Evolutionary conservation across 2,329 filamentous ascomycete genomes (phyloP), one percentile per base, ranked within the genome.

Genomic region (Sporothrix schenckii): DNA sequence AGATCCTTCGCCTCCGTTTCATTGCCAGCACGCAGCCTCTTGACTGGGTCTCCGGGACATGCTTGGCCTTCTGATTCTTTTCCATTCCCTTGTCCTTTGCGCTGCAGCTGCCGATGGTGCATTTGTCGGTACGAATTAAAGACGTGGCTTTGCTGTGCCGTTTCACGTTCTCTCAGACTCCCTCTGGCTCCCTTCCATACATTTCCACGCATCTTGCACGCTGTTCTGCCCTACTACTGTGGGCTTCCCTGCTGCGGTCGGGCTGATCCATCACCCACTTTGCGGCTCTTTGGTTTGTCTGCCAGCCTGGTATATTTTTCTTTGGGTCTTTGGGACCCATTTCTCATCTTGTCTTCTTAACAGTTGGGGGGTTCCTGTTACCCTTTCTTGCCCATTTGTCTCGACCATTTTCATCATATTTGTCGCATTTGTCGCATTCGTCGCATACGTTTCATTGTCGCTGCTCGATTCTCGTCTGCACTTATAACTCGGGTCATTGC

Each of bases 281-380:
- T 69, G 68, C 24, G 68, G 68, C 68, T 69, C 56, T 63, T 69
- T 14, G 30, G 44, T 19, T 63, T 39, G 52, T 61, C 47, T 63
- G n/a, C 63, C 27, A 9, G 16, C 21, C 63, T 34, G 14, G 41
- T 19, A 41, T 65, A 10, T 47, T 39, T 58, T 60, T 3, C 34
- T 30, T 24, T 16, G 27, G 24, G 39, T 7, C 54, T 30, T 56
- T n/a, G 14, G 2, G 10, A 39, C 63, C 19, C 34, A 4, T 21
- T 52, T 66, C 16, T 54, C 30, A 10, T 53, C 39, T 30, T 16
- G 30, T 68, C 10, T 21, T 58, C 41, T 50, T 49, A 39, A 41
- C 66, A 56, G 4, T 49, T 47, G 21, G 10, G 11, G 41, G 14
- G 11, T 3, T 58, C 21, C 34, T 52, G 44, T 24, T 50, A 50